A percentile compares a stretch with the other conserved stretches of the same genome.
phyloP scores from a whole-genome alignment of 202 grass and related monocot genomes.

The Carex arenaria region DNA sequence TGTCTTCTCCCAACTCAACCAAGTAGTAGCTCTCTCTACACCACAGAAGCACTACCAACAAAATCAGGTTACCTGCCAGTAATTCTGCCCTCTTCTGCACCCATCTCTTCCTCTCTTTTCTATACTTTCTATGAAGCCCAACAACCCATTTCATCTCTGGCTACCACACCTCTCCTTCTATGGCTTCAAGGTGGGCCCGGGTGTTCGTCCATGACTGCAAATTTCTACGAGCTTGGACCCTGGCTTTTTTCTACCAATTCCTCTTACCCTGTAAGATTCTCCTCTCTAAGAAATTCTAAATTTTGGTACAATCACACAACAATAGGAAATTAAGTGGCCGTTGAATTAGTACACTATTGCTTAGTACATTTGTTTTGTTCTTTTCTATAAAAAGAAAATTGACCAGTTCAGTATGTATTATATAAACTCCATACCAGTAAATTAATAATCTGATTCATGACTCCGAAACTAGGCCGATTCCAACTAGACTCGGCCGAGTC shows the following conservation, averaged over 20 bases:
- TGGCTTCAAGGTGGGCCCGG: slow-evolving; percentile 64
- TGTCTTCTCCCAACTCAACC: not conserved
- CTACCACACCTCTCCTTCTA: slow-evolving; percentile 38
- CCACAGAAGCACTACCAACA: slow-evolving; percentile 31
- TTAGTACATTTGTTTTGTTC: not conserved
- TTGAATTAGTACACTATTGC: not conserved
- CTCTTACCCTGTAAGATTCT: not conserved
- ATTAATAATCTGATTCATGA: not conserved
- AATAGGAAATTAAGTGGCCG: too few species aligned
- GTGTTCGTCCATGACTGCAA: slow-evolving; percentile 55
- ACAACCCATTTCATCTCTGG: slow-evolving; percentile 26
- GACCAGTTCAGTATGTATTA: not conserved
- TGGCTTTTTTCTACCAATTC: slow-evolving; percentile 36
- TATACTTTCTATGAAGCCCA: slow-evolving; percentile 61
- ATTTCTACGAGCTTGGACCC: slow-evolving; percentile 54
- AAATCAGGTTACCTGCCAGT: slow-evolving; percentile 51
- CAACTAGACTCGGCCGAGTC: too few species aligned
- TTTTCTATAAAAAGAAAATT: not conserved
- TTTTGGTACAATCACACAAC: not conserved
- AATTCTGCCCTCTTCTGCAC: slow-evolving; percentile 32
- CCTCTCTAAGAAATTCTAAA: not conserved
- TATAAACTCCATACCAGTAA: not conserved
- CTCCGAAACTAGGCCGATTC: too few species aligned
- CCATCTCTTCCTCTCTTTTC: slow-evolving; percentile 35
- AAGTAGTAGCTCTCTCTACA: slow-evolving; percentile 22